Evolutionary conservation across 139 green algal species (phyloP).

Genomic region (Volvox reticuliferus): DNA sequence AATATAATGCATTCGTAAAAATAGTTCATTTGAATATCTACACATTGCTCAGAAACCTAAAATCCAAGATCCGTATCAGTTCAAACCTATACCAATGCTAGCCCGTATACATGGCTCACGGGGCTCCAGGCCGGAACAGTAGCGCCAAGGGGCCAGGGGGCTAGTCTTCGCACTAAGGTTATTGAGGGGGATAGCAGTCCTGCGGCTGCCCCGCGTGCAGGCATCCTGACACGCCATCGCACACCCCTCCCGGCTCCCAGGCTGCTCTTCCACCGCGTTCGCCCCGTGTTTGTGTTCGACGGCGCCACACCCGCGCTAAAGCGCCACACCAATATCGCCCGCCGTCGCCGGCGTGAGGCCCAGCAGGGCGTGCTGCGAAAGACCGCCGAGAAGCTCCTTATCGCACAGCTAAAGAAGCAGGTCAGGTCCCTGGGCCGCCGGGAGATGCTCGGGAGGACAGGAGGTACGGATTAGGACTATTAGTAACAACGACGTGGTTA

Average conservation of each 20-base stretch:
- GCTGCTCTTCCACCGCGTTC: constrained; percentile 94
- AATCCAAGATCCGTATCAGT: too few relatives aligned
- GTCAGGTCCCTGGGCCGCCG: not conserved
- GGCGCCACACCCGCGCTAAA: constrained; percentile 96
- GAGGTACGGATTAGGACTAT: not conserved
- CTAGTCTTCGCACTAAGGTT: too few relatives aligned
- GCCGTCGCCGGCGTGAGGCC: constrained; percentile 78
- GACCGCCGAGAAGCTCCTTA: constrained; percentile 95
- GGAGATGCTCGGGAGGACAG: not conserved
- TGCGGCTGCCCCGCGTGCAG: too few relatives aligned
- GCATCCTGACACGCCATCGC: not conserved
- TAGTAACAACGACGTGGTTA: too few relatives aligned
- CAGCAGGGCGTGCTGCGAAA: constrained; percentile 79
- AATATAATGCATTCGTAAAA: too few relatives aligned
- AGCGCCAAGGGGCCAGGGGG: too few relatives aligned
- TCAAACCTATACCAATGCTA: too few relatives aligned
- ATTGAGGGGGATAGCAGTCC: too few relatives aligned
- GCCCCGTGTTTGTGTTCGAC: constrained; percentile 99
- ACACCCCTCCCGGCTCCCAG: constrained; percentile 53
- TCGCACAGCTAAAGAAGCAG: constrained; percentile 88
- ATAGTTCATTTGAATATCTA: too few relatives aligned
- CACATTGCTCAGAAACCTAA: too few relatives aligned
- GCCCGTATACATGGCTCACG: too few relatives aligned
- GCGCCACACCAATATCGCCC: constrained; percentile 82
- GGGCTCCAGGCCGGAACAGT: too few relatives aligned